These are phyloP conservation scores for Sporisorium scitamineum DNA, from an alignment of 1,284 basidiomycete genomes.

Conservation along the genomic window DNA sequence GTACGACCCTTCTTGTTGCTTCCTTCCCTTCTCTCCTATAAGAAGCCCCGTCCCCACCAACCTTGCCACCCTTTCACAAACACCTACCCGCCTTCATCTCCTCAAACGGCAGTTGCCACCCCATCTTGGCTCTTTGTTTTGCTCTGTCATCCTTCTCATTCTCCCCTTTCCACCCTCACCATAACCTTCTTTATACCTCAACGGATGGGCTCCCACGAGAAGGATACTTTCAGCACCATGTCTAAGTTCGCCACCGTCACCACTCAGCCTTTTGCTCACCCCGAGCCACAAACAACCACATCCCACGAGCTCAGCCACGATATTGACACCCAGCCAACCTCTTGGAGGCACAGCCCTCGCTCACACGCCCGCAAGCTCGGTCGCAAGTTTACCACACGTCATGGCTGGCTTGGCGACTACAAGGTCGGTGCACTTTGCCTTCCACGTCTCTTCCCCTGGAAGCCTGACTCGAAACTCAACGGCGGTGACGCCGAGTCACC, in stretches of 20 bases:
- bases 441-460: constrained; percentile 56
- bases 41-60: background rate
- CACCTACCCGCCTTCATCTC: constrained; percentile 1
- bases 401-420: constrained; percentile 61
- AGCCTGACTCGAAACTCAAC: constrained; percentile 26
- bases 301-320: constrained; percentile 14
- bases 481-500: constrained; percentile 34
- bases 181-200: background rate
- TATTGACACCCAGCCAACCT: background rate
- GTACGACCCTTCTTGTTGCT: background rate
- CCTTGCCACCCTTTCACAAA: background rate
- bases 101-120: background rate
- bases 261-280: constrained; percentile 40
- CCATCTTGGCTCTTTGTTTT: background rate
- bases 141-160: background rate
- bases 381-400: constrained; percentile 23
- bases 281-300: constrained; percentile 13
- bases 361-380: constrained; percentile 5
- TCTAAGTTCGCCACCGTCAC: constrained; percentile 40
- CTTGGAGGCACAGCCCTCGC: constrained; percentile 20
- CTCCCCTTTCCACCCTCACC: background rate
- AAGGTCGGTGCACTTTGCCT: constrained; percentile 53
- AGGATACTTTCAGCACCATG: constrained; percentile 28
- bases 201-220: constrained; percentile 7
- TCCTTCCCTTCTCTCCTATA: background rate